Evolutionary conservation across 2,329 filamentous ascomycete genomes (phyloP), one percentile per base, ranked within the genome.

Genomic region (Fusarium pseudocircinatum): DNA sequence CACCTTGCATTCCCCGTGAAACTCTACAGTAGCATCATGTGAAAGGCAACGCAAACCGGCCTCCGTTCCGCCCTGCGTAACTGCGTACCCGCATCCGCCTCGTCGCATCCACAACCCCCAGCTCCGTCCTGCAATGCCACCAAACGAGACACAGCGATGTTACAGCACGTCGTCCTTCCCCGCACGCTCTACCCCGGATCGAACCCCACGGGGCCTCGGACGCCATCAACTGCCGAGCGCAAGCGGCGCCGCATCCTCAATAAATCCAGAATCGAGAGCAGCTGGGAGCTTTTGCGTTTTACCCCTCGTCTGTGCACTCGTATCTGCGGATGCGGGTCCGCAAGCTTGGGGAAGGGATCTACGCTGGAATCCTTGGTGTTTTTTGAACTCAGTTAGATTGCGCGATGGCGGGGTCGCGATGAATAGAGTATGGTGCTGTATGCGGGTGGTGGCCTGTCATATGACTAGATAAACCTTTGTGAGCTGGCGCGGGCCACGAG

Each of bases 261-360:
- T 13, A 9, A 32, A 4, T n/a, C 1, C 4, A 28, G 22, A 43
- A 15, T 6, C 24, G 7, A 30, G 8, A 16, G 32, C 7, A 36
- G 47, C 47, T 34, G 16, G 30, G 18, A 11, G 36, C 36, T 20
- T 37, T 37, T 37, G 16, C 11, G 40, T 16, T 11, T 22, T 57
- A 37, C 37, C 59, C 59, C 59, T 61, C 59, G 20, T 44, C 40
- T 24, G 42, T 56, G 53, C 46, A 10, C 50, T 57, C 59, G 50
- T 44, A 32, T 44, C 20, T 73, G 69, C 70, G 70, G 70, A 28
- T 15, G 39, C 74, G 74, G 67, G 36, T 72, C 74, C 74, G 74
- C 60, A 52, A 32, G 40, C 5, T 28, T 46, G 3, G 39, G 52
- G 52, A 54, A 54, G 14, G 11, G 52, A 42, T 54, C 36, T 39